Conservation (phyloP, 2,329 filamentous ascomycete genomes). For the Cercospora sesami region DNA sequence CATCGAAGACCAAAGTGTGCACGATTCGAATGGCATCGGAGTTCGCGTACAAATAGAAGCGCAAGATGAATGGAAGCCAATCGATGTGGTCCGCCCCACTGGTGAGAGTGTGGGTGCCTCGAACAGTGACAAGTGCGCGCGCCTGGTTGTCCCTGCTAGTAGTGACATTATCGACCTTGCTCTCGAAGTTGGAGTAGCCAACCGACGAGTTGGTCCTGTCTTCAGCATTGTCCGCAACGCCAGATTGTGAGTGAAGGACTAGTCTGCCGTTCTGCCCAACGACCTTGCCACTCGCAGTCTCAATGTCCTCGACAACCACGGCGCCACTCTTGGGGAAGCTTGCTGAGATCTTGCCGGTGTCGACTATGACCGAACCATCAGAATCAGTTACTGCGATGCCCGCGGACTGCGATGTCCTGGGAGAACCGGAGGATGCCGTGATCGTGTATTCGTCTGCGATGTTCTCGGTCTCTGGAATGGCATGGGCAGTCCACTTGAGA, state of each 20-base stretch:
- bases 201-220: conserved; percentile 41
- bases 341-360: conserved; percentile 40
- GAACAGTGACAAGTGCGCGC: conserved; percentile 52
- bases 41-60: conserved; percentile 61
- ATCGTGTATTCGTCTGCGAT: conserved; percentile 50
- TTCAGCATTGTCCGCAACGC: conserved; percentile 45
- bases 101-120: conserved; percentile 42
- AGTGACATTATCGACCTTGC: conserved; percentile 54
- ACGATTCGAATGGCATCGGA: conserved; percentile 57
- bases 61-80: conserved; percentile 57
- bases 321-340: conserved; percentile 40
- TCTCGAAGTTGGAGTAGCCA: conserved; percentile 50
- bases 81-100: conserved; percentile 42
- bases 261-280: conserved; percentile 46
- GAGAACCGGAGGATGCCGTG: conserved; percentile 32
- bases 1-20: conserved; percentile 60
- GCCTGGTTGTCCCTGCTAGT: conserved; percentile 48
- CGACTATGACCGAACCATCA: conserved; percentile 32
- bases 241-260: conserved; percentile 55
- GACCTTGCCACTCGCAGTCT: conserved; percentile 43
- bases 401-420: conserved; percentile 25
- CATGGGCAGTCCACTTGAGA: conserved; percentile 63
- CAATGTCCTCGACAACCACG: conserved; percentile 36
- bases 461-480: conserved; percentile 48
- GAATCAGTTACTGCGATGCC: conserved; percentile 34